Percentiles rank a stretch among this genome's conserved stretches.
phyloP scores from a whole-genome alignment of 2,329 filamentous ascomycete genomes.

The Tolypocladium album region DNA sequence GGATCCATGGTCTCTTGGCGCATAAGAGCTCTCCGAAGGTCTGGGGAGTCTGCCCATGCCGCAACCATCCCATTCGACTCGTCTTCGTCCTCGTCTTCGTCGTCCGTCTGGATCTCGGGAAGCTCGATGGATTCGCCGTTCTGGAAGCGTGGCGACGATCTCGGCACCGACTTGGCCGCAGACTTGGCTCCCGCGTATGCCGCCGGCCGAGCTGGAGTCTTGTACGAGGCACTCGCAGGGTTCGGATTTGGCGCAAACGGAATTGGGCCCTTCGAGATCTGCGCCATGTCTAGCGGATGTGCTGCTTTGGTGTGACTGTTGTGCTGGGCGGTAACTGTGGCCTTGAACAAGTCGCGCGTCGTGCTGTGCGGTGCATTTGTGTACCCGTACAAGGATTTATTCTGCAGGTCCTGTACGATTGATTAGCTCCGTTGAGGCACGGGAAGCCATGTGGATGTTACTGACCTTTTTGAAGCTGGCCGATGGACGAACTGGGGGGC shows the following conservation, averaged over 20 bases:
- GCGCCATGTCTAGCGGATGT: conserved; percentile 74
- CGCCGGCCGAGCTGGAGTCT: conserved; percentile 55
- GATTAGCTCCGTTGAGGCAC: conserved; percentile 19
- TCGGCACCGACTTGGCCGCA: conserved; percentile 46
- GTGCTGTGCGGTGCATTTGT: conserved; percentile 42
- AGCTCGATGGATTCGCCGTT: conserved; percentile 86
- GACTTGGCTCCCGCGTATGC: conserved; percentile 36
- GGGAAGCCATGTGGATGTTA: not conserved
- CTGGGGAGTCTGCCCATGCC: conserved; percentile 81
- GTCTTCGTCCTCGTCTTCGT: conserved; percentile 72
- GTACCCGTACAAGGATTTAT: conserved; percentile 55
- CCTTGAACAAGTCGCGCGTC: conserved; percentile 52
- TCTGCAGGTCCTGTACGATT: conserved; percentile 41
- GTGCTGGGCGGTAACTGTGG: conserved; percentile 56
- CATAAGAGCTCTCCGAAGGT: conserved; percentile 63
- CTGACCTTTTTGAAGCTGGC: conserved; percentile 58
- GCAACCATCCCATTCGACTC: conserved; percentile 50
- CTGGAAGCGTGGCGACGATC: conserved; percentile 74
- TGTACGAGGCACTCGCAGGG: conserved; percentile 44
- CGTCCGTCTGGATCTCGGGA: conserved; percentile 91
- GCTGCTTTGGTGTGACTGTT: conserved; percentile 50
- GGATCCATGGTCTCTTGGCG: conserved; percentile 81
- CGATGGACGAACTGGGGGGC: conserved; percentile 76
- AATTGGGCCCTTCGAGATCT: conserved; percentile 79
- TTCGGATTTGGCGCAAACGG: conserved; percentile 69